phyloP scores from a whole-genome alignment of 2,329 filamentous ascomycete species.

The Fusarium mundagurra region DNA sequence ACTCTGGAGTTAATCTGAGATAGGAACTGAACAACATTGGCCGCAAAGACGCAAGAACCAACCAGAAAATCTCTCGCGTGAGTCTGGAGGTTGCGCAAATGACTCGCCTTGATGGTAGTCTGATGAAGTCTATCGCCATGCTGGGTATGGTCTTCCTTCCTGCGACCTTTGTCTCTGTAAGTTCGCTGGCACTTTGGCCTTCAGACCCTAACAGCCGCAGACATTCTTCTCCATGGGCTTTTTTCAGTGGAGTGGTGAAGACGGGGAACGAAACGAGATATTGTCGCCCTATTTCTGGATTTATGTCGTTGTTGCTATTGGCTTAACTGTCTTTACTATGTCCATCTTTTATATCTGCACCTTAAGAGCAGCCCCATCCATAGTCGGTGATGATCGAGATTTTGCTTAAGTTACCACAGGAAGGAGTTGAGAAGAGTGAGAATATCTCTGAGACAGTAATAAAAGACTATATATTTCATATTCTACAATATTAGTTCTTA shows the following conservation, averaged over 20 bases:
- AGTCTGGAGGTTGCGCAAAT: not conserved
- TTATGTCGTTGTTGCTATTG: constrained; percentile 1
- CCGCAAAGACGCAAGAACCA: not conserved
- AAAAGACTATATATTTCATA: too few relatives aligned
- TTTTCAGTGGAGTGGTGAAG: not conserved
- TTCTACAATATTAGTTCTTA: too few relatives aligned
- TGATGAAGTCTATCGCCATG: constrained; percentile 1
- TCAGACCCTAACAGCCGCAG: too few relatives aligned
- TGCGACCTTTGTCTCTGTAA: constrained; percentile 5
- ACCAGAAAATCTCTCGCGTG: not conserved
- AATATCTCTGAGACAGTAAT: too few relatives aligned
- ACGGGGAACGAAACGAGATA: fast-evolving
- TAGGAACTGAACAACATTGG: not conserved
- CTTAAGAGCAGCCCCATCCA: fast-evolving
- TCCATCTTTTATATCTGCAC: not conserved
- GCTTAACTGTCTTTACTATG: not conserved
- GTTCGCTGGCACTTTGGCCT: too few relatives aligned
- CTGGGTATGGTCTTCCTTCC: constrained; percentile 8
- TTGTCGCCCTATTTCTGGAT: not conserved
- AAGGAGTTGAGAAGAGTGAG: too few relatives aligned
- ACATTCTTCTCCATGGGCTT: not conserved
- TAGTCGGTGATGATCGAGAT: fast-evolving
- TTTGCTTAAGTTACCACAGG: too few relatives aligned
- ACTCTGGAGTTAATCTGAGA: too few relatives aligned
- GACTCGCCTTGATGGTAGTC: not conserved